These are phyloP conservation scores for Candida palmyrensis DNA, from an alignment of 805 yeast species.

Conservation along the genomic window DNA sequence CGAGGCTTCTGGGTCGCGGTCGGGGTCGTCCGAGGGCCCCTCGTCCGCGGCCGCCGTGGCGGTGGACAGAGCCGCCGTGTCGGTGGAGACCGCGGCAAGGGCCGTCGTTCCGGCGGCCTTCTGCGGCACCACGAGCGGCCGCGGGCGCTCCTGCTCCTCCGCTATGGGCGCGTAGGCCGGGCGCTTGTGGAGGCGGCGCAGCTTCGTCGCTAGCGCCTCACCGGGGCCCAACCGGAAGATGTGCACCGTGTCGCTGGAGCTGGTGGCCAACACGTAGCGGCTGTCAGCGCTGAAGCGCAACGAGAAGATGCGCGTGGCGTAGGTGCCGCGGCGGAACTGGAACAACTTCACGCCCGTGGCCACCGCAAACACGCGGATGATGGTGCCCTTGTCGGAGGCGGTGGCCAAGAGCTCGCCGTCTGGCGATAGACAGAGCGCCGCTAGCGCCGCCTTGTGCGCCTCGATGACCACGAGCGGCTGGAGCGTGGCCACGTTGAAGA, in stretches of 20 bases:
- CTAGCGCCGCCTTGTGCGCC: constrained; percentile 79
- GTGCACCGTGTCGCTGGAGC: constrained; percentile 90
- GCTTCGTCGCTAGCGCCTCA: constrained; percentile 35
- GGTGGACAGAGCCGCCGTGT: neutral
- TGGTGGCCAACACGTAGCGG: constrained; percentile 70
- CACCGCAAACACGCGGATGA: constrained; percentile 75
- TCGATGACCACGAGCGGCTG: constrained; percentile 77
- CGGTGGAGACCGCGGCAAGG: no score
- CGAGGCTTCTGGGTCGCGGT: constrained; percentile 13
- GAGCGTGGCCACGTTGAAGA: constrained; percentile 71
- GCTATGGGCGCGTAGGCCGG: constrained; percentile 20
- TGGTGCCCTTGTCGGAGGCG: constrained; percentile 86
- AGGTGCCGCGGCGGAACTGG: constrained; percentile 82
- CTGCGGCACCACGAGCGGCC: neutral
- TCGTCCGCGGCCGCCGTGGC: neutral
- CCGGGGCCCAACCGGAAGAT: constrained; percentile 69
- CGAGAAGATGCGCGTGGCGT: constrained; percentile 75
- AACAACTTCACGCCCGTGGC: constrained; percentile 56
- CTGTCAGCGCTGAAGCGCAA: constrained; percentile 71
- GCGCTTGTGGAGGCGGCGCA: constrained; percentile 15
- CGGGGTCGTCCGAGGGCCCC: constrained; percentile 9
- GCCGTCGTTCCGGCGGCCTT: no score
- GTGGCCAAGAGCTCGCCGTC: constrained; percentile 84
- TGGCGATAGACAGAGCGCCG: constrained; percentile 59
- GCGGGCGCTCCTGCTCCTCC: constrained; percentile 9